Base-by-base conservation (phyloP, 2,329 filamentous ascomycete genomes). In the Balansia obtecta region DNA sequence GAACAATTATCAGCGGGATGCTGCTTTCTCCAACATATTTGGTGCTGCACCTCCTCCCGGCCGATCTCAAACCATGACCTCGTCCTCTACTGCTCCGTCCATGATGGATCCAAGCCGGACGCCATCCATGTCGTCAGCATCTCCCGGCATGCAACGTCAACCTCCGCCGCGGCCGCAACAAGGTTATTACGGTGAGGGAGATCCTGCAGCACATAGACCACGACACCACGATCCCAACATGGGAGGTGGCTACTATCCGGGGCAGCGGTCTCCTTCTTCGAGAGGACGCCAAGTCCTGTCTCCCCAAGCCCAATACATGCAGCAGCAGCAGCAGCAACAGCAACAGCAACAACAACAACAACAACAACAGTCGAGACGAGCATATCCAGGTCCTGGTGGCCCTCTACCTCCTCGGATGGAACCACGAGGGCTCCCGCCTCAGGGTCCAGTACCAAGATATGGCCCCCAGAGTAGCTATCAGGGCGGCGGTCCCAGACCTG, bases 21-120 rank as follows among this genome's bases (percentile, higher is more conserved):
- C 88, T 58, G 93, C 91, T 57, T 98, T 94, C 68, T 88, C 86
- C 57, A 91, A 91, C 70, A 97, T 97, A 64, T 98, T 97, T 66
- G 93, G 91, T 59, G 83, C 82, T 56, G 79, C 87, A 56, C 89
- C 88, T 56, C 88, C 88, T 45, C 81, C 87, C 44, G 91, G 91
- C 52, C 85, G 93, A 66, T 94, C 90, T 52, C 90, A 96, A 63
- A 96, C 91, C 27, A 96, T 97, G 89, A 93, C 84, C 56, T 89
- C 86, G 50, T 83, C 88, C 56, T 77, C 84, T 41, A 62, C 69
- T 52, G 80, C 79, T 50, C 69, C 73, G 46, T 66, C 71, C 60
- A 71, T 73, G 65, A 70, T 70, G 60, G 61, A 73, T 50, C 70
- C 71, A 48, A 86, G 86, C 58, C 81, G 90, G 59, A 88, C 88